phyloP scores from a whole-genome alignment of 176 grass and related monocot species.

The Coix lacrymajobi region DNA sequence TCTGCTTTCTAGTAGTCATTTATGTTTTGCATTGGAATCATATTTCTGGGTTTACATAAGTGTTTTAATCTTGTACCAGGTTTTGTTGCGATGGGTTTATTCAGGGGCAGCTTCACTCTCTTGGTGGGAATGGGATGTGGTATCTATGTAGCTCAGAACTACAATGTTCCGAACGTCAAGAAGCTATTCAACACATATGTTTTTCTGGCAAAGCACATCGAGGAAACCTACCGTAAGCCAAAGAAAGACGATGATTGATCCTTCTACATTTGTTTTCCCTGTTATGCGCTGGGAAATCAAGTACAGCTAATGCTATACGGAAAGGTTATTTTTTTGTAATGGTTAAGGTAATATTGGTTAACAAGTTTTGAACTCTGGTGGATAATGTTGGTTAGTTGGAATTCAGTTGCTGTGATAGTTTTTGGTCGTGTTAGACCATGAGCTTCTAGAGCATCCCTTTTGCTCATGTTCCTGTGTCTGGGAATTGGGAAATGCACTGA shows the following conservation, averaged over 20 bases:
- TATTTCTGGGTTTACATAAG: not conserved
- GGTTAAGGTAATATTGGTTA: constrained; percentile 1
- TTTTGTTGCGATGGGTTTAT: constrained; percentile 48
- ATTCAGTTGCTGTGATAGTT: not conserved
- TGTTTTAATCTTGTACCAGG: constrained; percentile 14
- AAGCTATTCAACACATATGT: constrained; percentile 56
- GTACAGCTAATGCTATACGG: constrained; percentile 7
- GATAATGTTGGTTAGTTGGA: not conserved
- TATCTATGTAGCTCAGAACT: constrained; percentile 67
- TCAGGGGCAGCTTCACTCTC: constrained; percentile 58
- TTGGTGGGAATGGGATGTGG: constrained; percentile 58
- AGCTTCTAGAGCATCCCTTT: not conserved
- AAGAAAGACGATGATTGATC: constrained; percentile 59
- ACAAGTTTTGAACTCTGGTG: not conserved
- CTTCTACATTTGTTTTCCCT: not conserved
- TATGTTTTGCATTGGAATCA: not conserved
- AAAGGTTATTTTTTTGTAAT: not conserved
- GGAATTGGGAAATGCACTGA: constrained; percentile 2
- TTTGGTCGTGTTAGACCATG: not conserved
- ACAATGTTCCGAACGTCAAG: constrained; percentile 65
- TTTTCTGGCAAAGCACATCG: constrained; percentile 58
- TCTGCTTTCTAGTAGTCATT: not conserved
- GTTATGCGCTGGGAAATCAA: not conserved
- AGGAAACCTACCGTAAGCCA: constrained; percentile 68
- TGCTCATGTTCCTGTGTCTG: not conserved